Conservation (phyloP, 371 early-diverging fungal species). For the Rhizopus arrhizus region DNA sequence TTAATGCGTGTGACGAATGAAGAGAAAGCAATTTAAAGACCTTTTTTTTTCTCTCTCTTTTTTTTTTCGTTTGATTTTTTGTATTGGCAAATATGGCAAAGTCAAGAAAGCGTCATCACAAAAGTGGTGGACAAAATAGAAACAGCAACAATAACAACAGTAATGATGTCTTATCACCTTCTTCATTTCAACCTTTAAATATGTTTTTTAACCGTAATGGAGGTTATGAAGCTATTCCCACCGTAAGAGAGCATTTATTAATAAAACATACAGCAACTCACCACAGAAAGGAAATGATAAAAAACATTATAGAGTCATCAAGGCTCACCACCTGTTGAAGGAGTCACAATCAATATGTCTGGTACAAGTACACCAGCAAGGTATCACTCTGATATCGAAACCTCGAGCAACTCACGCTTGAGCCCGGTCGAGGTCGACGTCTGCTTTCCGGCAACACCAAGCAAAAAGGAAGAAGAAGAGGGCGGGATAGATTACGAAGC, state of each 20-base stretch:
- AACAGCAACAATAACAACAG: not conserved
- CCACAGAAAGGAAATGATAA: not conserved
- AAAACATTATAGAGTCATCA: not conserved
- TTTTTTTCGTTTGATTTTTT: constrained; percentile 3
- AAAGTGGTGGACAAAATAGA: constrained; percentile 7
- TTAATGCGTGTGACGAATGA: constrained; percentile 1
- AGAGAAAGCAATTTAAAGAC: not conserved
- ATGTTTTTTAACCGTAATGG: constrained; percentile 22
- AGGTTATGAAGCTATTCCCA: constrained; percentile 16
- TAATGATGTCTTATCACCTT: not conserved
- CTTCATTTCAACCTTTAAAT: constrained; percentile 28
- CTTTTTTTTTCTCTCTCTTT: constrained; percentile 1
- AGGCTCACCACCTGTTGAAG: not conserved
- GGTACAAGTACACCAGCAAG: constrained; percentile 3
- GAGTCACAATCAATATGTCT: constrained; percentile 23
- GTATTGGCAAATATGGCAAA: constrained; percentile 21
- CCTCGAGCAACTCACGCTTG: constrained; percentile 24
- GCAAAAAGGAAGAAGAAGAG: constrained; percentile 27
- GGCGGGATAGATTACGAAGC: constrained; percentile 38
- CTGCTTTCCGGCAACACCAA: constrained; percentile 40
- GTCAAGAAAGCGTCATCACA: constrained; percentile 24
- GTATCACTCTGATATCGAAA: constrained; percentile 33
- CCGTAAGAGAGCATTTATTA: not conserved
- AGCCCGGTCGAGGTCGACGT: constrained; percentile 44
- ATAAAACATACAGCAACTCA: not conserved